Percentiles rank a stretch among this genome's conserved stretches.
These are phyloP conservation scores for Dentipellis sp. DNA, from an alignment of 768 basidiomycete genomes.

Conservation along the genomic window DNA sequence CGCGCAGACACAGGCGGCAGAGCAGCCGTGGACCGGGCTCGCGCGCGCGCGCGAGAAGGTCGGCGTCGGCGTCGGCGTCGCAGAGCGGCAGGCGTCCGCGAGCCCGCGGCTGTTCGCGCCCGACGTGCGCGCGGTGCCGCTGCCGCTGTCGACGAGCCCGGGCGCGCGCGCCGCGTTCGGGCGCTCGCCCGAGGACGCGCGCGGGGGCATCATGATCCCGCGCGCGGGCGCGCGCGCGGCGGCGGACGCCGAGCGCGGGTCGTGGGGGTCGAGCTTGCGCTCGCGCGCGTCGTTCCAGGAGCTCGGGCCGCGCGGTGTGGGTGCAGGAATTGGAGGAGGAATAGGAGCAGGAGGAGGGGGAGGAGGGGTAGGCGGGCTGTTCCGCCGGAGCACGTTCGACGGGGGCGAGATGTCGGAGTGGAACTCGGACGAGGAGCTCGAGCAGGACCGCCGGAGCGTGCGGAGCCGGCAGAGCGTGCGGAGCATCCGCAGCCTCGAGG, in stretches of 20 bases:
- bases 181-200: slow-evolving; percentile 14
- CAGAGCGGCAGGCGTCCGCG: slow-evolving; percentile 5
- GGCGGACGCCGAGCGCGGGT: slow-evolving; percentile 8
- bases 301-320: slow-evolving; percentile 7
- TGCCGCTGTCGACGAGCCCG: slow-evolving; percentile 13
- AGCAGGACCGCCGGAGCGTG: slow-evolving; percentile 6
- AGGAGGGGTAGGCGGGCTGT: no score
- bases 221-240: slow-evolving; percentile 2
- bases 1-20: neutral
- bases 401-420: slow-evolving; percentile 8
- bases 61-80: neutral
- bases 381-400: slow-evolving; percentile 2
- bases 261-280: slow-evolving; percentile 7
- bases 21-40: neutral
- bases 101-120: slow-evolving; percentile 11
- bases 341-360: no score
- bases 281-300: slow-evolving; percentile 11
- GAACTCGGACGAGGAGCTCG: slow-evolving; percentile 8
- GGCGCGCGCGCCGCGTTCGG: slow-evolving; percentile 5
- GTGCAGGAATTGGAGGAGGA: no score
- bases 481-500: slow-evolving; percentile 9
- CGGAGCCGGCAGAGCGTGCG: slow-evolving; percentile 9
- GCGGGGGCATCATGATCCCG: slow-evolving; percentile 13
- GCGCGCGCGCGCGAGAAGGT: neutral
- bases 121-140: no score